A percentile compares a stretch with the other conserved stretches of the same genome.
Conservation (phyloP, 768 basidiomycete species). For the Xerocomus spinulosus region DNA sequence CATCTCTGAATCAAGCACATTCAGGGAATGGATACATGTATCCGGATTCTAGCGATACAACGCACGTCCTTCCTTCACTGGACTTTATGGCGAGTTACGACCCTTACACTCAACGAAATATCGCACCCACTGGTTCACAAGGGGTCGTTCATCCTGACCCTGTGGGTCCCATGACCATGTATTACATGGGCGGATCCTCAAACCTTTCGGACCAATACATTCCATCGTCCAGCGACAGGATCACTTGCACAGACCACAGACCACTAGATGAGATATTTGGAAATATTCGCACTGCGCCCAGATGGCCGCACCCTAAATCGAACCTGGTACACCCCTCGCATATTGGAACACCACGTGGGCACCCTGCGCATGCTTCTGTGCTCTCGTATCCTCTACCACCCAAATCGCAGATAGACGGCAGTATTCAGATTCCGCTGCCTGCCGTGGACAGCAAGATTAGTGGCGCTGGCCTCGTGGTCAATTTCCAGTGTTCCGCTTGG, state of each 20-base stretch:
- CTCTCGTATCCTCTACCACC: slow-evolving; percentile 18
- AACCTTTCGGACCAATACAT: slow-evolving; percentile 21
- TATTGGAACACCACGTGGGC: slow-evolving; percentile 2
- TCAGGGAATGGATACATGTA: neutral
- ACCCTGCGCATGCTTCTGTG: slow-evolving; percentile 1
- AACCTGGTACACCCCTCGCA: neutral
- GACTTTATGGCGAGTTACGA: neutral
- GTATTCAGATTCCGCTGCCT: slow-evolving; percentile 19
- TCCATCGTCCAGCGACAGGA: slow-evolving; percentile 27
- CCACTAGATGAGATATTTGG: slow-evolving; percentile 28
- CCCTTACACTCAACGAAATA: neutral
- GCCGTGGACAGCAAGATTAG: slow-evolving; percentile 19
- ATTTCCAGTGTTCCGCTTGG: slow-evolving; percentile 22
- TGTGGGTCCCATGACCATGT: neutral
- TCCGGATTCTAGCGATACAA: neutral
- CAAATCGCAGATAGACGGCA: slow-evolving; percentile 19
- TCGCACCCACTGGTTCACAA: neutral
- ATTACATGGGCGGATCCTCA: neutral
- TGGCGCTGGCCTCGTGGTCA: slow-evolving; percentile 17
- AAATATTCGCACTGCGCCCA: neutral
- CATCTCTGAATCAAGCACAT: neutral
- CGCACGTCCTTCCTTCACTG: neutral
- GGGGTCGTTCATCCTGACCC: neutral
- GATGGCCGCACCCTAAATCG: neutral
- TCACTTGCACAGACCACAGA: slow-evolving; percentile 25